Evolutionary conservation across 345 rosid species (phyloP).

Genomic region (Hibiscus tridactylites): DNA sequence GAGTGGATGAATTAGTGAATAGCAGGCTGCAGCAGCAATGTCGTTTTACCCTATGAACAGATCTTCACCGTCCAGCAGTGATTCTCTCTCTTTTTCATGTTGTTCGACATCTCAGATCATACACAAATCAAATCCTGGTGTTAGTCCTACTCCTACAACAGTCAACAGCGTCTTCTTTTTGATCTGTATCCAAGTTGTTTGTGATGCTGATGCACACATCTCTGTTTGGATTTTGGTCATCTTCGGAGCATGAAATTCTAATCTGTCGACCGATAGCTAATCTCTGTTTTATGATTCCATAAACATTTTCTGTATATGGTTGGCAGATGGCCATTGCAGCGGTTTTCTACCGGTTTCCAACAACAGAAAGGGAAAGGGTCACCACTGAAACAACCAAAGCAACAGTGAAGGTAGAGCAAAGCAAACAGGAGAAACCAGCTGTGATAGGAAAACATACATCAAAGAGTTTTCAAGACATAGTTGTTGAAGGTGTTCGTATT

Average conservation of each 20-base stretch:
- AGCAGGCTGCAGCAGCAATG: background rate
- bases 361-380: slow-evolving; percentile 18
- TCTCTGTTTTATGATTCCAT: background rate
- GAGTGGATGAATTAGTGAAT: background rate
- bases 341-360: slow-evolving; percentile 30
- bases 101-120: slow-evolving; percentile 67
- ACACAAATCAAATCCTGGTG: slow-evolving; percentile 71
- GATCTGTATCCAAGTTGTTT: slow-evolving; percentile 59
- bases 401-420: background rate
- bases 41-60: slow-evolving; percentile 8
- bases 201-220: background rate
- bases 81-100: slow-evolving; percentile 45
- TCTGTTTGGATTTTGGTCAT: background rate
- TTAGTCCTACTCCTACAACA: slow-evolving; percentile 1
- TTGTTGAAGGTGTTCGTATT: slow-evolving; percentile 49
- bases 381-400: slow-evolving; percentile 31
- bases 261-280: background rate
- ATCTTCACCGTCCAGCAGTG: slow-evolving; percentile 38
- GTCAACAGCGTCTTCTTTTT: slow-evolving; percentile 32
- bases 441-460: slow-evolving; percentile 56
- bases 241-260: background rate
- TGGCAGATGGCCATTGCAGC: slow-evolving; percentile 85
- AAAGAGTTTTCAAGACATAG: slow-evolving; percentile 79
- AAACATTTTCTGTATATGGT: background rate
- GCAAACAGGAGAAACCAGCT: slow-evolving; percentile 18